phyloP scores from a whole-genome alignment of 2,329 filamentous ascomycete genomes.

The Talaromyces sp. region DNA sequence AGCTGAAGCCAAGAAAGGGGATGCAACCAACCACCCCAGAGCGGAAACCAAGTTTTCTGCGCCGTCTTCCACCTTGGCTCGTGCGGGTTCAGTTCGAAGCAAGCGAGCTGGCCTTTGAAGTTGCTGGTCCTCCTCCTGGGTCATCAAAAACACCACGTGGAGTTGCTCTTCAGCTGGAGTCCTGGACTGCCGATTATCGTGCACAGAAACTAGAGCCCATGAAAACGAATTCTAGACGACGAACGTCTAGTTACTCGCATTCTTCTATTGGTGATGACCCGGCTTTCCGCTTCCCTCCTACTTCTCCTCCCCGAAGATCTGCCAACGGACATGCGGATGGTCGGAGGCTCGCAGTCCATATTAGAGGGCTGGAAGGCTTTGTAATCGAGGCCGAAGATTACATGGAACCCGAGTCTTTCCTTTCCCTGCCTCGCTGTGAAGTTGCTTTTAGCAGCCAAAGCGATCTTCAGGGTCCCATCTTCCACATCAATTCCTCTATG shows the following conservation, averaged over 20 bases:
- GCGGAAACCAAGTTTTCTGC: slow-evolving; percentile 62
- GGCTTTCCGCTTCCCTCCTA: slow-evolving; percentile 45
- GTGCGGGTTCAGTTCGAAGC: slow-evolving; percentile 78
- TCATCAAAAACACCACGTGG: slow-evolving; percentile 79
- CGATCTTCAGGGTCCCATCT: slow-evolving; percentile 78
- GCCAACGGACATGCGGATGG: slow-evolving; percentile 59
- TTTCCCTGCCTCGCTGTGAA: slow-evolving; percentile 81
- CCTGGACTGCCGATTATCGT: slow-evolving; percentile 82
- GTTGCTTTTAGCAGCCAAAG: slow-evolving; percentile 77
- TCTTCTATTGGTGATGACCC: slow-evolving; percentile 55
- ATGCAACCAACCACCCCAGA: slow-evolving; percentile 44
- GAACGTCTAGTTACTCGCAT: slow-evolving; percentile 65
- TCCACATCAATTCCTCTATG: slow-evolving; percentile 78
- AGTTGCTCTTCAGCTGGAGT: slow-evolving; percentile 78
- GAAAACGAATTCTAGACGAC: slow-evolving; percentile 51
- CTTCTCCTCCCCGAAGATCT: slow-evolving; percentile 40
- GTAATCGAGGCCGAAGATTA: slow-evolving; percentile 82
- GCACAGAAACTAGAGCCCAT: slow-evolving; percentile 66
- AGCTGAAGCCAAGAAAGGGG: slow-evolving; percentile 58
- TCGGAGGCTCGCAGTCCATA: slow-evolving; percentile 71
- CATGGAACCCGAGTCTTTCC: slow-evolving; percentile 77
- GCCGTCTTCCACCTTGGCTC: slow-evolving; percentile 77
- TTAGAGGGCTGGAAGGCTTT: slow-evolving; percentile 79
- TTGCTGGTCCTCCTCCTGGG: slow-evolving; percentile 78
- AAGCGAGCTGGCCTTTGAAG: slow-evolving; percentile 81